These are phyloP conservation scores for Colletotrichum plurivorum DNA, from an alignment of 2,329 filamentous ascomycete species.

Conservation along the genomic window DNA sequence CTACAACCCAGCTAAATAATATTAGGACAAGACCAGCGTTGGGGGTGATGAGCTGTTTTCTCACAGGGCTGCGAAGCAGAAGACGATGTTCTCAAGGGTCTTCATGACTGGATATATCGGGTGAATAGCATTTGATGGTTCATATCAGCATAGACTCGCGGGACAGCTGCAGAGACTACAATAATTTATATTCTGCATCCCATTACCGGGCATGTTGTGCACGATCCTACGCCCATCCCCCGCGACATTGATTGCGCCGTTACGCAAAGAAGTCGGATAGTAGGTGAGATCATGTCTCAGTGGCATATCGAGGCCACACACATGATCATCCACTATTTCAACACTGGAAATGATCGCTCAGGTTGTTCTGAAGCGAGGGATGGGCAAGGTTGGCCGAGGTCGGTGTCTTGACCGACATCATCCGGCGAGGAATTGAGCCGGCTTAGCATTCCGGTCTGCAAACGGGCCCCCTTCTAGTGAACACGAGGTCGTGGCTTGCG, in stretches of 20 bases:
- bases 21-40: not conserved
- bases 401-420: slow-evolving; percentile 5
- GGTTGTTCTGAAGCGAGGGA: no score
- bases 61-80: slow-evolving; percentile 1
- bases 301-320: not conserved
- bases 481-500: no score
- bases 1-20: slow-evolving; percentile 1
- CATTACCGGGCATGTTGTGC: no score
- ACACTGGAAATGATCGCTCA: not conserved
- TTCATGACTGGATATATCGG: slow-evolving; percentile 1
- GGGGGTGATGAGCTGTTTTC: not conserved
- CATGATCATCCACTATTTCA: not conserved
- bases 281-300: not conserved
- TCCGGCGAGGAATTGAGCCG: not conserved
- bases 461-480: not conserved
- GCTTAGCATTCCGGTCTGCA: not conserved
- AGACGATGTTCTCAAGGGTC: not conserved
- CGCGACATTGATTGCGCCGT: no score
- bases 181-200: not conserved
- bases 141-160: no score
- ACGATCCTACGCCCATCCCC: no score
- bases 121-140: not conserved
- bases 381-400: no score
- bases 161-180: no score
- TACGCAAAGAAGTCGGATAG: not conserved